These are phyloP conservation scores for Naumovozyma dairenensis DNA, from an alignment of 805 yeast genomes.

Conservation along the genomic window DNA sequence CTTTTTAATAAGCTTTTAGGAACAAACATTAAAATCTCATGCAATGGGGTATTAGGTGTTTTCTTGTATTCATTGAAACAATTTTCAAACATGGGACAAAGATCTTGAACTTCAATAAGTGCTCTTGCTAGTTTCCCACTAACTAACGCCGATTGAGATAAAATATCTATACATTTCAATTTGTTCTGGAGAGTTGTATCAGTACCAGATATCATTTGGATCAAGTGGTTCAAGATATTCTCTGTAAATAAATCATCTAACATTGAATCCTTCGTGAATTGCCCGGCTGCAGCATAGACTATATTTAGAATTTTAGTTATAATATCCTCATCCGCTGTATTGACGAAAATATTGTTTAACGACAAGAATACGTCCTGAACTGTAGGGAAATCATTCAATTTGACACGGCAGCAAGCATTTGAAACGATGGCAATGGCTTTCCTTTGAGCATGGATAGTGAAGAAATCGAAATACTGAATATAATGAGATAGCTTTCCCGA, in stretches of 20 bases:
- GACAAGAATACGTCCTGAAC: constrained; percentile 50
- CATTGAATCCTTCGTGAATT: constrained; percentile 11
- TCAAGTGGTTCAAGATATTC: constrained; percentile 29
- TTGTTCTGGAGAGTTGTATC: constrained; percentile 28
- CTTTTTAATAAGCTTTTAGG: constrained; percentile 56
- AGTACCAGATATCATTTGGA: constrained; percentile 19
- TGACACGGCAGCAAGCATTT: constrained; percentile 48
- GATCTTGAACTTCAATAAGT: constrained; percentile 39
- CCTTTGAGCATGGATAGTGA: constrained; percentile 81
- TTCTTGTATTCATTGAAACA: constrained; percentile 45
- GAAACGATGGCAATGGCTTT: constrained; percentile 68
- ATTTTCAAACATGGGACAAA: constrained; percentile 39
- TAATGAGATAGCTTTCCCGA: constrained; percentile 56
- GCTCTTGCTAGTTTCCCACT: constrained; percentile 35
- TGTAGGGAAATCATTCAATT: constrained; percentile 34
- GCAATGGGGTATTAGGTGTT: constrained; percentile 32
- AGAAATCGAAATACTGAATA: constrained; percentile 71
- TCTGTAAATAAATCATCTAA: constrained; percentile 18
- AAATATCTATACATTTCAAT: constrained; percentile 31
- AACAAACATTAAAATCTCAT: constrained; percentile 64
- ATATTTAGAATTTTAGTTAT: constrained; percentile 15
- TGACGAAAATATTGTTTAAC: constrained; percentile 43
- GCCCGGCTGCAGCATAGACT: constrained; percentile 21
- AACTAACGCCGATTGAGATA: constrained; percentile 34
- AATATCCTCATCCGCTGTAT: constrained; percentile 40